Evolutionary conservation across 768 basidiomycete genomes (phyloP), one percentile per base, ranked within the genome.

Genomic region (Lenzites betulinus): DNA sequence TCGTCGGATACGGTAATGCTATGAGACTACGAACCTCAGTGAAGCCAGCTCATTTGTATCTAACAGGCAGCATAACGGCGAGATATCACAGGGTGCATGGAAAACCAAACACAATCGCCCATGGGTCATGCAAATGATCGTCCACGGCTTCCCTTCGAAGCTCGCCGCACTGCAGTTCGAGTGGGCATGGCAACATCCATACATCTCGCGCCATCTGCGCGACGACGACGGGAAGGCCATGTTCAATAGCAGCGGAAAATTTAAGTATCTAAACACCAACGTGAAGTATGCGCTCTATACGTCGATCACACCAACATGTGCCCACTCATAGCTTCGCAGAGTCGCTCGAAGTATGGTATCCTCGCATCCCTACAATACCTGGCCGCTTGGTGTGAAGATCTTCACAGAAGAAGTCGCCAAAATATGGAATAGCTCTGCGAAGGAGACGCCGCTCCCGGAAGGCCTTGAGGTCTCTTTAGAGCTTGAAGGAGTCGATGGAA

Each of bases 111-210:
- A 75, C 25, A 81, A 81, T 47, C 71, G 88, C 25, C 89, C 89
- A 42, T 93, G 90, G 91, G 79, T 84, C 12, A 92, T 94, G 90
- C 85, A 88, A 59, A 87, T 93, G 86, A 87, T 93, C 38, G 87
- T 93, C 1, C 81, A 90, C 69, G 92, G 92, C 5, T 93, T 94
- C 66, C 90, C 91, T 0, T 90, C 88, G 57, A 85, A 83, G 70
- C 72, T 91, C 71, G 82, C 89, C 1, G 91, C 92, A 12, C 73
- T 85, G 23, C 83, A 91, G 72, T 92, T 92, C 66, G 90, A 92
- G 75, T 92, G 89, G 89, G 86, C 87, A 28, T 93, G 91, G 91
- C 90, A 92, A 70, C 87, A 92, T 70, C 88, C 89, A 11, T 78
- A 87, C 63, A 72, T 81, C 25, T 86, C 88, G 1, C 76, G 89